These are phyloP conservation scores for Nitzschia sp. DNA, from an alignment of 108 stramenopile species.

Conservation along the genomic window DNA sequence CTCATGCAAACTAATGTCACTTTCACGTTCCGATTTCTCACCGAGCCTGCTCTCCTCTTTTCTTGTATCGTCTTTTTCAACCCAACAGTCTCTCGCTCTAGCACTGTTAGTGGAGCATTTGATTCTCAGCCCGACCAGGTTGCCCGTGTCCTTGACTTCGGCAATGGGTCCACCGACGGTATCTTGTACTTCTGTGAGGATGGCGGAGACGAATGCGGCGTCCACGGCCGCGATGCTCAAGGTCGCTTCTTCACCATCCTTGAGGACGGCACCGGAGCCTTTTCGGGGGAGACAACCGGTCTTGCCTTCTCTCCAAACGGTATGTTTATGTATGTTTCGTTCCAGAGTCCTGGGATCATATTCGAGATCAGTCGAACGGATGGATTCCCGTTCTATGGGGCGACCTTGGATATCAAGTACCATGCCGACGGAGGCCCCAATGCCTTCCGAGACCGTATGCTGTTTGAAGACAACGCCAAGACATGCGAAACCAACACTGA, in stretches of 20 bases:
- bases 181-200: conserved; percentile 1
- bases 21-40: too few relatives aligned
- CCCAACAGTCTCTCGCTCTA: neutral
- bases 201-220: conserved; percentile 4
- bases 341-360: conserved; percentile 41
- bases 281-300: conserved; percentile 47
- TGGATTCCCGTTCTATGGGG: conserved; percentile 34
- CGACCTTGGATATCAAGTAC: conserved; percentile 27
- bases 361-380: conserved; percentile 50
- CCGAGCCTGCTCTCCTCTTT: neutral
- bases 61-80: too few relatives aligned
- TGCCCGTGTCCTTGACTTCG: conserved; percentile 9
- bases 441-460: neutral
- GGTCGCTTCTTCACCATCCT: conserved; percentile 31
- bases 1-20: too few relatives aligned
- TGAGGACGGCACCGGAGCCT: conserved; percentile 17
- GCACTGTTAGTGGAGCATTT: conserved; percentile 27
- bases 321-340: conserved; percentile 52
- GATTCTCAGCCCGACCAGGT: conserved; percentile 38
- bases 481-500: neutral
- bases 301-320: conserved; percentile 55
- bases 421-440: conserved; percentile 2
- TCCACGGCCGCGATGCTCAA: conserved; percentile 41
- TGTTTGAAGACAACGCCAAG: neutral
- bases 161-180: neutral